Evolutionary conservation across 331 rosid genomes (phyloP).

Genomic region (Acacia pycnantha): DNA sequence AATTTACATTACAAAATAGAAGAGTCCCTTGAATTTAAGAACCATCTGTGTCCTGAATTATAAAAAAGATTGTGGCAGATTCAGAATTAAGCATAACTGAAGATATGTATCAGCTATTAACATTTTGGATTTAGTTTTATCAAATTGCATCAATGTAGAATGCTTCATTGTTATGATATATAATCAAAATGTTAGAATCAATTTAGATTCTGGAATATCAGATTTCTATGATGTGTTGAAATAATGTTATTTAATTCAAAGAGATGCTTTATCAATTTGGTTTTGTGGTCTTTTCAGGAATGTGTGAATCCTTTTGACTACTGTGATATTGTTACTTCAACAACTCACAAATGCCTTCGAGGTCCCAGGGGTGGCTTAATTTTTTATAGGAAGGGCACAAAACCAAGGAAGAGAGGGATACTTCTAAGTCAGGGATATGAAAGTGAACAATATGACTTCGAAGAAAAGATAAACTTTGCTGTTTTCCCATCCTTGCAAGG

Average conservation of each 20-base stretch:
- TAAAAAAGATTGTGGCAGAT: neutral
- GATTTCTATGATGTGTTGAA: neutral
- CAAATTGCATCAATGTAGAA: neutral
- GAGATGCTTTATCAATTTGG: slow-evolving; percentile 4
- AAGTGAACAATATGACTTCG: slow-evolving; percentile 71
- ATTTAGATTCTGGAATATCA: neutral
- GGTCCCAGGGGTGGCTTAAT: slow-evolving; percentile 95
- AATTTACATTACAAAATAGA: neutral
- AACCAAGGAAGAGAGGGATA: slow-evolving; percentile 74
- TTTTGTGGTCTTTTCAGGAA: slow-evolving; percentile 46
- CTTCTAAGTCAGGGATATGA: slow-evolving; percentile 69
- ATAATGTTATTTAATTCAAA: neutral
- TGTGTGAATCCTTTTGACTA: slow-evolving; percentile 78
- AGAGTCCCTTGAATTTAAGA: neutral
- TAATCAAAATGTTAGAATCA: neutral
- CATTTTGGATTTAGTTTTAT: neutral
- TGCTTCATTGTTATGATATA: neutral
- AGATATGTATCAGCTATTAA: neutral
- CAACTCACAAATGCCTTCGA: slow-evolving; percentile 89
- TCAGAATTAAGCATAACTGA: neutral
- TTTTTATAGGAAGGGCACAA: slow-evolving; percentile 72
- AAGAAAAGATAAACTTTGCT: slow-evolving; percentile 82
- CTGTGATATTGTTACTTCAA: slow-evolving; percentile 86
- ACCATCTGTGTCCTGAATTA: neutral
- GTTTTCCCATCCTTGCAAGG: slow-evolving; percentile 90